phyloP scores from a whole-genome alignment of 1,284 basidiomycete genomes.

The Leccinum griseonigrum region DNA sequence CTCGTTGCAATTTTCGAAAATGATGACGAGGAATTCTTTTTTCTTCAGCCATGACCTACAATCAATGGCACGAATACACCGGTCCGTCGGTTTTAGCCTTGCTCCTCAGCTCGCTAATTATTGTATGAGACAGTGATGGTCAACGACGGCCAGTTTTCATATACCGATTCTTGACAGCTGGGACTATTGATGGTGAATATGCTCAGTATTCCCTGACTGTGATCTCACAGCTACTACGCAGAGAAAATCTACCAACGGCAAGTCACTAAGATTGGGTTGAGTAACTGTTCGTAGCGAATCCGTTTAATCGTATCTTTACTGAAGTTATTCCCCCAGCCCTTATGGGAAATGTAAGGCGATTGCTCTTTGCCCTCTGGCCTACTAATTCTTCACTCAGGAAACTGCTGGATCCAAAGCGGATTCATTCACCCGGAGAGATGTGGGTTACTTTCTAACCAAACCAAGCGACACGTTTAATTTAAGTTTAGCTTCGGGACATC shows the following conservation, averaged over 20 bases:
- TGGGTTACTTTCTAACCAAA: conserved; percentile 35
- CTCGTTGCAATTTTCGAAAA: background rate
- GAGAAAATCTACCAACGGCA: conserved; percentile 92
- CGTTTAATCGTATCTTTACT: conserved; percentile 1
- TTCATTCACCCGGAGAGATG: conserved; percentile 88
- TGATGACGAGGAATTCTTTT: background rate
- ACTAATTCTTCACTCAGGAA: conserved; percentile 33
- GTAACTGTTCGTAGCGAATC: conserved; percentile 62
- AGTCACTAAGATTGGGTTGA: conserved; percentile 92
- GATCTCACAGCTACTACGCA: conserved; percentile 27
- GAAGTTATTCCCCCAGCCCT: conserved; percentile 45
- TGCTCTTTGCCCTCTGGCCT: background rate
- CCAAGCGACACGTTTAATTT: conserved; percentile 4
- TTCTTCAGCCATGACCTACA: conserved; percentile 80
- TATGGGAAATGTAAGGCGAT: conserved; percentile 55
- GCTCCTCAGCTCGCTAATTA: conserved; percentile 3
- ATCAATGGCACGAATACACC: conserved; percentile 96
- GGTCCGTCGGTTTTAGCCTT: conserved; percentile 45
- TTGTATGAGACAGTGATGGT: conserved; percentile 67
- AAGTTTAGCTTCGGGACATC: conserved; percentile 76
- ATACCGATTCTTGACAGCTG: conserved; percentile 86
- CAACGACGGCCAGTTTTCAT: conserved; percentile 93
- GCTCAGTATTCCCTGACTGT: background rate
- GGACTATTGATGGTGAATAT: conserved; percentile 68
- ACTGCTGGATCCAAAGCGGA: conserved; percentile 65